phyloP scores from a whole-genome alignment of 208 protist genomes.

The Acanthamoeba royreba region DNA sequence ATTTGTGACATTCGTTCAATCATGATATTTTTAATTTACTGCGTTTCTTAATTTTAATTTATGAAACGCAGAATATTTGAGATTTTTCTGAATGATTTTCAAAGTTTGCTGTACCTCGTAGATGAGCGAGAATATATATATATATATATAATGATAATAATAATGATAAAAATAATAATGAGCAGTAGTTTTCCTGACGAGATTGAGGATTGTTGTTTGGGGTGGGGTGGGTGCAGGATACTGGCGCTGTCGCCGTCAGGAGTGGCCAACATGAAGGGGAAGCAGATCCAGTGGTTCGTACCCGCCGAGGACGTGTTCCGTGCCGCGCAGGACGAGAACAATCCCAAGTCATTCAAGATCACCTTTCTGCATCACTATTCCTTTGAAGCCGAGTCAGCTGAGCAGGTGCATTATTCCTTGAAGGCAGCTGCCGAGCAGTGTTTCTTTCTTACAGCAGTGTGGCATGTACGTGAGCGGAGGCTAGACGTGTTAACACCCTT shows the following conservation, averaged over 20 bases:
- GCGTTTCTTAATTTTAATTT: too few species aligned
- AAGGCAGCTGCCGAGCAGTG: too few species aligned
- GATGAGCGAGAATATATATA: too few species aligned
- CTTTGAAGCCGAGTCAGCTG: constrained; percentile 11
- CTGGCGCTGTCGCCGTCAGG: neutral
- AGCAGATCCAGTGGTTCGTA: constrained; percentile 44
- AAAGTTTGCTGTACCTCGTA: too few species aligned
- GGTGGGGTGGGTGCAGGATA: neutral
- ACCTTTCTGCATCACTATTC: constrained; percentile 39
- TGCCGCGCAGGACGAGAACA: neutral
- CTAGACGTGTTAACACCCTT: too few species aligned
- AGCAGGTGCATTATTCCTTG: constrained; percentile 6
- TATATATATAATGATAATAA: too few species aligned
- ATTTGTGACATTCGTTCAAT: too few species aligned
- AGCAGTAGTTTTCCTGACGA: neutral
- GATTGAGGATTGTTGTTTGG: neutral
- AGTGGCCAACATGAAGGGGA: constrained; percentile 41
- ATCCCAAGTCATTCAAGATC: constrained; percentile 6
- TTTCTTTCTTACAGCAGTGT: neutral
- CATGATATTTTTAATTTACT: too few species aligned
- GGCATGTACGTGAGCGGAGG: too few species aligned
- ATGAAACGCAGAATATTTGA: too few species aligned
- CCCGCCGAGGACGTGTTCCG: constrained; percentile 6
- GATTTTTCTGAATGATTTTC: too few species aligned
- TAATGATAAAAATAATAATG: neutral